phyloP scores from a whole-genome alignment of 257 asterid genomes.

The Craterostigma plantagineum region DNA sequence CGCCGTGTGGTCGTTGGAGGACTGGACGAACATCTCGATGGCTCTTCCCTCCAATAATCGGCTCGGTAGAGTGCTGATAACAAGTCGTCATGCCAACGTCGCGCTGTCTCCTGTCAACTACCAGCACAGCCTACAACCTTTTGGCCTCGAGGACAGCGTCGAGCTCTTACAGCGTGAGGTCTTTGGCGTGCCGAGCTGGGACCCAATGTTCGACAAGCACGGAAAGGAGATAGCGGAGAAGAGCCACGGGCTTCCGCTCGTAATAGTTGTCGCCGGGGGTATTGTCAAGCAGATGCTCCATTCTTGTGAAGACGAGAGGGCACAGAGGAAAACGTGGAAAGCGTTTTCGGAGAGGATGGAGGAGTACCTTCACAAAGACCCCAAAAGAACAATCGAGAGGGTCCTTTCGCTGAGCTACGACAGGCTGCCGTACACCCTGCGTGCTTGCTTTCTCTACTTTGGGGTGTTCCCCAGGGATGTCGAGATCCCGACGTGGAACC shows the following conservation, averaged over 20 bases:
- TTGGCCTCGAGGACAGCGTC: conserved; percentile 9
- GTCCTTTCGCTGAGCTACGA: conserved; percentile 15
- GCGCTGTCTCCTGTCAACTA: conserved; percentile 11
- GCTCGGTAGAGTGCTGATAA: conserved; percentile 15
- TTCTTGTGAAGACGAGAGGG: neutral
- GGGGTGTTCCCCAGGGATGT: conserved; percentile 12
- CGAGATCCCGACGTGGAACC: conserved; percentile 11
- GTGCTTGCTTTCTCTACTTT: conserved; percentile 17
- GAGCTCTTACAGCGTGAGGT: conserved; percentile 10
- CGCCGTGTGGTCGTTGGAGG: conserved; percentile 18
- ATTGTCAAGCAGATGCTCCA: conserved; percentile 2
- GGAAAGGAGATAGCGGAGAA: conserved; percentile 5
- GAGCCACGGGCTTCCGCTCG: conserved; percentile 17
- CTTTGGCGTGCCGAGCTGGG: conserved; percentile 10
- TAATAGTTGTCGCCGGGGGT: conserved; percentile 15
- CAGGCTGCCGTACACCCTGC: conserved; percentile 13
- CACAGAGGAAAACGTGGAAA: conserved; percentile 7
- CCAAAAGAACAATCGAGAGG: neutral
- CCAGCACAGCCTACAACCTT: conserved; percentile 7
- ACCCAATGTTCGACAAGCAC: conserved; percentile 2
- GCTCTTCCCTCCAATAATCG: conserved; percentile 13
- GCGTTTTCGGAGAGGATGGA: conserved; percentile 9
- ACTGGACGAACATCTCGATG: conserved; percentile 12
- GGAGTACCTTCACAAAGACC: neutral
- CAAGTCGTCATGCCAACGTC: conserved; percentile 16